Percentiles rank a stretch among this genome's conserved stretches.
These are phyloP conservation scores for Citrus reticulata DNA, from an alignment of 345 rosid species.

Conservation along the genomic window DNA sequence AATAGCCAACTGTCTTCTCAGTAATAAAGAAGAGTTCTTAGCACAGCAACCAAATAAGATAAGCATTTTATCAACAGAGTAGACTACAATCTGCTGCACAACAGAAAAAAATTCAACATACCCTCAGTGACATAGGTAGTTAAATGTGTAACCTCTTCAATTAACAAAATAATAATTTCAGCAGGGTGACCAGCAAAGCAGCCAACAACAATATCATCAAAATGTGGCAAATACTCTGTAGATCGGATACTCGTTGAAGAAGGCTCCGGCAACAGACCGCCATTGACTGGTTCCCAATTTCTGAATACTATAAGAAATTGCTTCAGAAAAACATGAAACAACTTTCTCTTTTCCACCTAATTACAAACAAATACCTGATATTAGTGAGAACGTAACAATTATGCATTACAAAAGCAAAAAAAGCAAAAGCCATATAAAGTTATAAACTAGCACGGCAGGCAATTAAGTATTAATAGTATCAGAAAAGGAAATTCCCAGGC, in stretches of 20 bases:
- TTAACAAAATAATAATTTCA: constrained; percentile 43
- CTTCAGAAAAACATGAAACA: constrained; percentile 53
- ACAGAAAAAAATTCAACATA: constrained; percentile 35
- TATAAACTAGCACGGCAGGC: background rate
- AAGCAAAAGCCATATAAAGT: background rate
- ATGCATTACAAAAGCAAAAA: background rate
- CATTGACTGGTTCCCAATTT: constrained; percentile 58
- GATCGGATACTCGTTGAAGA: constrained; percentile 27
- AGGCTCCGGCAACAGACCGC: constrained; percentile 38
- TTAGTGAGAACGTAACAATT: background rate
- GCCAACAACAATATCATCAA: constrained; percentile 39
- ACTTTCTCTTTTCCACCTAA: constrained; percentile 58
- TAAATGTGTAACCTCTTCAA: constrained; percentile 47
- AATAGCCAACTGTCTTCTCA: background rate
- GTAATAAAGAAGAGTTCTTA: background rate
- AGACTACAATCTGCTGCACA: constrained; percentile 1
- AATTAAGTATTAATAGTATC: background rate
- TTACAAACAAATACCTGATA: background rate
- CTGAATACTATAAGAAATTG: constrained; percentile 52
- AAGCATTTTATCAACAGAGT: background rate
- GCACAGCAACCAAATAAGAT: background rate
- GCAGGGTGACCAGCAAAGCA: constrained; percentile 72
- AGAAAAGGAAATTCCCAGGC: background rate
- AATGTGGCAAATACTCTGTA: constrained; percentile 24
- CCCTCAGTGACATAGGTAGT: constrained; percentile 41